phyloP scores from a whole-genome alignment of 805 yeast species.

The Suhomyces sp. region DNA sequence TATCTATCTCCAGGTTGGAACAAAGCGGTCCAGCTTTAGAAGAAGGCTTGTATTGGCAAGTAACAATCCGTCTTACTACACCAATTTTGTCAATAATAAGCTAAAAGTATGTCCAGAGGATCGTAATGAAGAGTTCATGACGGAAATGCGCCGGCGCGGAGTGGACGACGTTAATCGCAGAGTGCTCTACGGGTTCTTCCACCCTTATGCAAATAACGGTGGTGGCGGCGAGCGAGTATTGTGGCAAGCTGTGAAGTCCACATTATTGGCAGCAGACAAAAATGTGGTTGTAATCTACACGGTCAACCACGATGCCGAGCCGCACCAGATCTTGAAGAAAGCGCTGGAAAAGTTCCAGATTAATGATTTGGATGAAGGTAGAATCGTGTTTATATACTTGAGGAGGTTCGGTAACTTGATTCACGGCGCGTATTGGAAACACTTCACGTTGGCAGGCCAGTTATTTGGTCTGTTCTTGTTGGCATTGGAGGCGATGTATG shows the following conservation, averaged over 20 bases:
- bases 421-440: slow-evolving; percentile 70
- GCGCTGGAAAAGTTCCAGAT: slow-evolving; percentile 58
- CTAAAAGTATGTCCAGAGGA: slow-evolving; percentile 32
- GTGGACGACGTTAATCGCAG: slow-evolving; percentile 37
- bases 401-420: slow-evolving; percentile 53
- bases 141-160: slow-evolving; percentile 28
- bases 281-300: slow-evolving; percentile 72
- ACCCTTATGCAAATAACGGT: slow-evolving; percentile 92
- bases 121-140: slow-evolving; percentile 20
- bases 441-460: slow-evolving; percentile 82
- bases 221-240: slow-evolving; percentile 98
- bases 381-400: slow-evolving; percentile 64
- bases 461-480: slow-evolving; percentile 74
- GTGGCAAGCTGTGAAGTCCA: slow-evolving; percentile 86
- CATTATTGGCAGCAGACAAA: slow-evolving; percentile 47
- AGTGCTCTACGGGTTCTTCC: slow-evolving; percentile 79
- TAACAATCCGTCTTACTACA: slow-evolving; percentile 34
- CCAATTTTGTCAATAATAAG: slow-evolving; percentile 36
- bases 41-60: slow-evolving; percentile 38
- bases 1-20: slow-evolving; percentile 34
- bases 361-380: slow-evolving; percentile 36
- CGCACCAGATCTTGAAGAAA: slow-evolving; percentile 47
- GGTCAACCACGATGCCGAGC: slow-evolving; percentile 54
- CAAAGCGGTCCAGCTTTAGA: slow-evolving; percentile 37
- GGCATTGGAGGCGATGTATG: slow-evolving; percentile 65